These are phyloP conservation scores for Crepidotus variabilis DNA, from an alignment of 768 basidiomycete species.

Conservation along the genomic window DNA sequence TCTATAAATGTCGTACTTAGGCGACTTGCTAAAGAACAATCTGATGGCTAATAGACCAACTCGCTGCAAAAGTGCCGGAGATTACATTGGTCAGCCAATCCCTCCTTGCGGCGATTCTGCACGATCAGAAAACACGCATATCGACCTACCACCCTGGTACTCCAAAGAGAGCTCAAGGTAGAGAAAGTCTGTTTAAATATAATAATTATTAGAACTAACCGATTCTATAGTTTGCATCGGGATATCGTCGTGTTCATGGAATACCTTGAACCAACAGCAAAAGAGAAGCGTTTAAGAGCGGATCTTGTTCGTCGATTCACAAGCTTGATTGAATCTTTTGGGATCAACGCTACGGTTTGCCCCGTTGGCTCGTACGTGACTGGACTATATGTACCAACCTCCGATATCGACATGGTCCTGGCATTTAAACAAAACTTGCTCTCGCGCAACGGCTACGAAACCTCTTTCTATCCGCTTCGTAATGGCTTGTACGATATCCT, in stretches of 20 bases:
- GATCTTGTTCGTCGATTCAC: conserved; percentile 20
- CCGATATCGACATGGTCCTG: conserved; percentile 25
- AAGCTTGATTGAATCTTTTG: conserved; percentile 12
- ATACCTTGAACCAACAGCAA: conserved; percentile 19
- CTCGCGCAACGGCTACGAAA: not conserved
- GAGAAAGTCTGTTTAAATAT: no score
- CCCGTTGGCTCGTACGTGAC: conserved; percentile 22
- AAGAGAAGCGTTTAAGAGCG: conserved; percentile 12
- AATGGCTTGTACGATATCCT: conserved; percentile 1
- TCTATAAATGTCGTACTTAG: no score
- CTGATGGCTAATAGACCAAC: no score
- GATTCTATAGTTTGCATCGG: conserved; percentile 12
- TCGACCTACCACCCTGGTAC: not conserved
- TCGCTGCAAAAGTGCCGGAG: no score
- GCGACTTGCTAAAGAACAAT: no score
- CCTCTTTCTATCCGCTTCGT: not conserved
- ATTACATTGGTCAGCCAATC: no score
- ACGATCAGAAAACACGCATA: no score
- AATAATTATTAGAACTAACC: not conserved
- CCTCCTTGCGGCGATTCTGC: no score
- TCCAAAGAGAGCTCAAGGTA: not conserved
- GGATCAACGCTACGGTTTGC: conserved; percentile 9
- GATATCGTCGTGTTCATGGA: conserved; percentile 18
- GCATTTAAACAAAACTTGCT: not conserved
- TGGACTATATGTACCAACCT: conserved; percentile 21